phyloP scores from a whole-genome alignment of 202 grass and related monocot species.

The Schoenoplectus tabernaemontani region DNA sequence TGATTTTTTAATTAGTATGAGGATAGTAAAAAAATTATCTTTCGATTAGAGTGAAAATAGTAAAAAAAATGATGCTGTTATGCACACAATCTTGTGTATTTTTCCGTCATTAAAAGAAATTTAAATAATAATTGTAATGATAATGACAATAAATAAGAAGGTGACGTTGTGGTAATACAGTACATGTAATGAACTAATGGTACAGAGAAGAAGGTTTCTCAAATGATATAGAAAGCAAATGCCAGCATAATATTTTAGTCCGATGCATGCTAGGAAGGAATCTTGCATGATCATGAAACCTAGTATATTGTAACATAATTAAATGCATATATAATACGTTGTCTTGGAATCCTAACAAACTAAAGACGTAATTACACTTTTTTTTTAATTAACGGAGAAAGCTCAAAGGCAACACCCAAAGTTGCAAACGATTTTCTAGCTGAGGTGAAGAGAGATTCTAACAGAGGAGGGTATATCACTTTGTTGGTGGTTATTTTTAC shows the following conservation, averaged over 20 bases:
- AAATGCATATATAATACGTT: neutral
- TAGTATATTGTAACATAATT: neutral
- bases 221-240: neutral
- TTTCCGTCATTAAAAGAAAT: too few species aligned
- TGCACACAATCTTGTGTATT: too few species aligned
- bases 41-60: too few species aligned
- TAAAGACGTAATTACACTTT: neutral
- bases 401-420: neutral
- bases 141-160: neutral
- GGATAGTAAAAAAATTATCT: too few species aligned
- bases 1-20: too few species aligned
- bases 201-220: neutral
- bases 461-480: too few species aligned
- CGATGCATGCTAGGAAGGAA: neutral
- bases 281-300: neutral
- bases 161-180: neutral
- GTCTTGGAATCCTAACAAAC: neutral
- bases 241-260: neutral
- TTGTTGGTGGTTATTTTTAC: too few species aligned
- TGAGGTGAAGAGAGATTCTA: neutral
- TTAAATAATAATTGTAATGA: too few species aligned
- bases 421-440: neutral
- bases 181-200: neutral
- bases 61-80: too few species aligned
- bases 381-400: neutral